These are phyloP conservation scores for Lathyrus aphaca DNA, from an alignment of 306 rosid genomes.

Conservation along the genomic window DNA sequence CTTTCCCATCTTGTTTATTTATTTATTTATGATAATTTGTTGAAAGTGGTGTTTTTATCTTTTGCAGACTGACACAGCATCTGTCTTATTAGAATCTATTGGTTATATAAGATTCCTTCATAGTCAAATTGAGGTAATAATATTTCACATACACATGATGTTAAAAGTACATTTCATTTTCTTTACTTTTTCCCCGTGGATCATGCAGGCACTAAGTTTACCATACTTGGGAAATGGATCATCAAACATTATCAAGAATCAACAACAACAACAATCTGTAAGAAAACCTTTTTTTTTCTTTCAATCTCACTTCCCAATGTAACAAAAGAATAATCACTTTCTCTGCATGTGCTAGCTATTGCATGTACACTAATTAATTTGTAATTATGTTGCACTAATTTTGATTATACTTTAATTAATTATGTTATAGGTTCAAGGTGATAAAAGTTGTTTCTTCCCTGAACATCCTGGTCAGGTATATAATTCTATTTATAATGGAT, in stretches of 20 bases:
- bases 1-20: background rate
- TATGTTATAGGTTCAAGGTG: constrained; percentile 76
- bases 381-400: constrained; percentile 53
- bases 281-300: constrained; percentile 42
- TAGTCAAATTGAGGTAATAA: constrained; percentile 92
- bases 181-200: constrained; percentile 1
- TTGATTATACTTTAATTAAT: constrained; percentile 34
- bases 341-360: constrained; percentile 25
- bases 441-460: constrained; percentile 85
- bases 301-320: constrained; percentile 51
- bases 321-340: constrained; percentile 34
- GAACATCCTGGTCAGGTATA: constrained; percentile 97
- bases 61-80: constrained; percentile 99
- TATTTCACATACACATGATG: constrained; percentile 36
- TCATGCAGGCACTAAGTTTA: constrained; percentile 83
- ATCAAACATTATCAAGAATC: constrained; percentile 58
- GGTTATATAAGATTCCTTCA: constrained; percentile 99
- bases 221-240: constrained; percentile 87
- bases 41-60: constrained; percentile 49
- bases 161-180: background rate
- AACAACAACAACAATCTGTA: constrained; percentile 73
- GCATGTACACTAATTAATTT: constrained; percentile 5
- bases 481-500: too few relatives aligned
- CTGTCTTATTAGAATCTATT: constrained; percentile 99
- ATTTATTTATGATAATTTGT: background rate